phyloP scores from a whole-genome alignment of 2,329 filamentous ascomycete species.

The Fusarium pseudograminearum region DNA sequence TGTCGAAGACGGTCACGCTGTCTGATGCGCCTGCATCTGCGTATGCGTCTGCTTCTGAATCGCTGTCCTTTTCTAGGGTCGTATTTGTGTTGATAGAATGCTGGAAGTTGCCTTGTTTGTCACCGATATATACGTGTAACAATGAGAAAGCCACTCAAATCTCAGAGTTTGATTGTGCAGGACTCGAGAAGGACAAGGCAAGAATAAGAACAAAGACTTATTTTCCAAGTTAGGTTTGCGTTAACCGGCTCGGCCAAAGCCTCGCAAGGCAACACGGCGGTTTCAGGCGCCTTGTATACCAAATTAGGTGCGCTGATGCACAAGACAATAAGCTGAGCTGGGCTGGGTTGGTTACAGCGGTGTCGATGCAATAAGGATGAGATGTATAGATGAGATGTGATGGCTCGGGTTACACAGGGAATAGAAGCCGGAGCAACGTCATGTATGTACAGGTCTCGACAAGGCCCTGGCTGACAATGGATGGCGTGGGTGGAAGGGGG shows the following conservation, averaged over 20 bases:
- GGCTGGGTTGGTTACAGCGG: constrained; percentile 12
- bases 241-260: constrained; percentile 24
- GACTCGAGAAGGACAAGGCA: constrained; percentile 6
- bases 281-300: constrained; percentile 39
- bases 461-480: constrained; percentile 20
- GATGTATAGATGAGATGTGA: constrained; percentile 36
- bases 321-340: constrained; percentile 27
- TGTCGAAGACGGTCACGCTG: constrained; percentile 27
- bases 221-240: constrained; percentile 9
- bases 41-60: constrained; percentile 20
- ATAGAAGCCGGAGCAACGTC: constrained; percentile 34
- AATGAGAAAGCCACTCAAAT: constrained; percentile 1
- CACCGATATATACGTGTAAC: constrained; percentile 26
- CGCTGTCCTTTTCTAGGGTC: constrained; percentile 22
- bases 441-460: constrained; percentile 33
- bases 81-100: constrained; percentile 13
- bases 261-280: constrained; percentile 30
- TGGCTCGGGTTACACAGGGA: constrained; percentile 33
- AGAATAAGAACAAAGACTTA: constrained; percentile 14
- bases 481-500: constrained; percentile 10
- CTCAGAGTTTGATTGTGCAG: background rate
- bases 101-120: constrained; percentile 22
- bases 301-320: constrained; percentile 7
- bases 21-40: constrained; percentile 27
- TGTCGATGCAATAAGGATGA: constrained; percentile 24